Evolutionary conservation across 352 stramenopile species (phyloP).

Genomic region (Pythium aphanidermatum): DNA sequence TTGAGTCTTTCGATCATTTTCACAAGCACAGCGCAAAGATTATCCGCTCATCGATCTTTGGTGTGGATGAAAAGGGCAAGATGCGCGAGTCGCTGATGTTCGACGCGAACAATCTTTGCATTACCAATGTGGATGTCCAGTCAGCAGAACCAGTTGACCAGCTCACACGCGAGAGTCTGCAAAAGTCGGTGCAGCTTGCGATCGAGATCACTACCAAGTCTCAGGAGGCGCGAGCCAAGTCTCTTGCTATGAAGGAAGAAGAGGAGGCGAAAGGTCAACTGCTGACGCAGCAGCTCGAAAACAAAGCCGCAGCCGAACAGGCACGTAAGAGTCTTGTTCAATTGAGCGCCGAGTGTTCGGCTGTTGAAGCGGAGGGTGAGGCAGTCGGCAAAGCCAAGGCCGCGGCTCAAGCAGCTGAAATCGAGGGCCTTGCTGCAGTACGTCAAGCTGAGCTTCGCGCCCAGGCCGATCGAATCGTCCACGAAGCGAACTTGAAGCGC

Average conservation of each 20-base stretch:
- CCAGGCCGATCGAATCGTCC: slow-evolving; percentile 61
- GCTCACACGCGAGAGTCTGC: slow-evolving; percentile 63
- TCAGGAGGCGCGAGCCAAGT: slow-evolving; percentile 71
- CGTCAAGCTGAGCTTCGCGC: slow-evolving; percentile 61
- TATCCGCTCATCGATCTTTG: slow-evolving; percentile 78
- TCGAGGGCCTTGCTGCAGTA: slow-evolving; percentile 62
- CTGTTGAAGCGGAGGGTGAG: slow-evolving; percentile 56
- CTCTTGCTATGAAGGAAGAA: slow-evolving; percentile 74
- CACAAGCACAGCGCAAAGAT: slow-evolving; percentile 80
- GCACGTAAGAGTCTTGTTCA: slow-evolving; percentile 74
- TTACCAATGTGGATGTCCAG: slow-evolving; percentile 82
- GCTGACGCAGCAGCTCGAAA: slow-evolving; percentile 71
- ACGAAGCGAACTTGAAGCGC: slow-evolving; percentile 48
- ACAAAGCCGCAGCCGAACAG: slow-evolving; percentile 65
- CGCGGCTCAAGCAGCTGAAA: slow-evolving; percentile 57
- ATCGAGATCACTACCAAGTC: slow-evolving; percentile 86
- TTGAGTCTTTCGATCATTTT: slow-evolving; percentile 76
- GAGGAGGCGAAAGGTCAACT: slow-evolving; percentile 69
- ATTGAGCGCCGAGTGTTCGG: slow-evolving; percentile 60
- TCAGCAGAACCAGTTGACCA: slow-evolving; percentile 70
- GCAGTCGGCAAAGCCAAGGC: slow-evolving; percentile 60
- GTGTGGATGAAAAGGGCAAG: slow-evolving; percentile 46
- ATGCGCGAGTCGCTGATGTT: slow-evolving; percentile 54
- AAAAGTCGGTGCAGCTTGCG: slow-evolving; percentile 78
- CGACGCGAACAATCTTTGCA: slow-evolving; percentile 66